Evolutionary conservation across 208 protist genomes (phyloP).

Genomic region (Trypanosoma lewisi): DNA sequence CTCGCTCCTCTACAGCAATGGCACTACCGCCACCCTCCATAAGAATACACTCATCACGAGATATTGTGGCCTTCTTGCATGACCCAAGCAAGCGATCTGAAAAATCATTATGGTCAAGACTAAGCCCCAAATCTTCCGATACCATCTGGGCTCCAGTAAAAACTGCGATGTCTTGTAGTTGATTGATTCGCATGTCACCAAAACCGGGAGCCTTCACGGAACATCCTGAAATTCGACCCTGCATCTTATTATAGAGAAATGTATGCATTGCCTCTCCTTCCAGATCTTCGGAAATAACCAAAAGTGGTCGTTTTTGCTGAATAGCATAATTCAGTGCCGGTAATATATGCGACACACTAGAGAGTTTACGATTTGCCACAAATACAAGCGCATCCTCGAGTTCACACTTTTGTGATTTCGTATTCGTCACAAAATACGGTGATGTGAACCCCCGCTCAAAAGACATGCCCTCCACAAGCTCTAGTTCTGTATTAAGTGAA

Average conservation of each 20-base stretch:
- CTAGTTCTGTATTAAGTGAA: slow-evolving; percentile 97
- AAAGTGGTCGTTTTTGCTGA: slow-evolving; percentile 80
- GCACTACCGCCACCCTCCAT: slow-evolving; percentile 97
- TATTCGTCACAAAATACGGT: slow-evolving; percentile 99
- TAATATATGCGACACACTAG: slow-evolving; percentile 74
- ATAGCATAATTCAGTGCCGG: slow-evolving; percentile 86
- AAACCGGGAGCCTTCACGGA: slow-evolving; percentile 99
- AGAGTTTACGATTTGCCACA: slow-evolving; percentile 84
- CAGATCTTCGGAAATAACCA: slow-evolving; percentile 90
- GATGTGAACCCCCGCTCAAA: slow-evolving; percentile 98
- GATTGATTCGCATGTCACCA: slow-evolving; percentile 98
- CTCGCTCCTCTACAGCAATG: slow-evolving; percentile 94
- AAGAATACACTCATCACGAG: slow-evolving; percentile 98
- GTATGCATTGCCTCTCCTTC: slow-evolving; percentile 92
- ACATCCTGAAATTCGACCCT: slow-evolving; percentile 79
- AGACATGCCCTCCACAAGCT: slow-evolving; percentile 98
- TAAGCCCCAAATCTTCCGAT: slow-evolving; percentile 93
- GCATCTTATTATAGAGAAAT: slow-evolving; percentile 95
- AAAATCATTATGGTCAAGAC: slow-evolving; percentile 90
- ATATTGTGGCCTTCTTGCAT: slow-evolving; percentile 91
- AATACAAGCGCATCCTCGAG: slow-evolving; percentile 96
- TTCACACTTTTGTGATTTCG: slow-evolving; percentile 96
- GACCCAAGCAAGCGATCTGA: slow-evolving; percentile 81
- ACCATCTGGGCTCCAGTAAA: slow-evolving; percentile 97
- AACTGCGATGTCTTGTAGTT: slow-evolving; percentile 99